Evolutionary conservation across 2,329 filamentous ascomycete species (phyloP).

Genomic region (Fusarium mexicanum): DNA sequence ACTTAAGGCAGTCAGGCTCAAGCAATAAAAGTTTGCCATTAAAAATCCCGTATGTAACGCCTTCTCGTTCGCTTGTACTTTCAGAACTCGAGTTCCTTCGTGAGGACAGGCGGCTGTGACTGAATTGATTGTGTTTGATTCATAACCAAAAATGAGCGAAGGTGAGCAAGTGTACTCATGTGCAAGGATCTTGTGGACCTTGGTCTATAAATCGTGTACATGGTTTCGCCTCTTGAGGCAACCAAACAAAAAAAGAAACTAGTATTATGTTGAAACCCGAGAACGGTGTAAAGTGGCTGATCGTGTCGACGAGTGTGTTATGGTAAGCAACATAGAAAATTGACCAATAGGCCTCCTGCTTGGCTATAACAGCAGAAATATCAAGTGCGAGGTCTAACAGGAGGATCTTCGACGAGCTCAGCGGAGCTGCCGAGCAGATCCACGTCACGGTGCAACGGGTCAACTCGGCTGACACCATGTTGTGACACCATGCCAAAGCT

Average conservation of each 20-base stretch:
- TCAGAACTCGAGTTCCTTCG: constrained; percentile 16
- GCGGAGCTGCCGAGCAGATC: constrained; percentile 64
- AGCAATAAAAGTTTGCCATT: constrained; percentile 4
- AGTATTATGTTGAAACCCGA: constrained; percentile 23
- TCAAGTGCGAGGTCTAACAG: constrained; percentile 37
- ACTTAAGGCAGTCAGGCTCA: not conserved
- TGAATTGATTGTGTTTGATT: constrained; percentile 6
- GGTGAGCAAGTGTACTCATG: constrained; percentile 19
- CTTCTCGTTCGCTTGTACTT: constrained; percentile 27
- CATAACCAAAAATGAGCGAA: constrained; percentile 14
- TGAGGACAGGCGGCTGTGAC: constrained; percentile 20
- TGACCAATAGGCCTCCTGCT: not conserved
- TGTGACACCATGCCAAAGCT: constrained; percentile 67
- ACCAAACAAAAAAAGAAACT: constrained; percentile 23
- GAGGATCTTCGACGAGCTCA: constrained; percentile 63
- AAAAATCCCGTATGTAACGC: constrained; percentile 31
- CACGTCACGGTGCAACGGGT: constrained; percentile 55
- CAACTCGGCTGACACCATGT: constrained; percentile 65
- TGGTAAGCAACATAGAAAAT: not conserved
- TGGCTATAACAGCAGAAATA: not conserved
- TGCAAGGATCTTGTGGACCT: constrained; percentile 25
- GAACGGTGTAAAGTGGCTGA: not conserved
- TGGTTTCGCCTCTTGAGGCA: constrained; percentile 5
- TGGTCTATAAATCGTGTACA: constrained; percentile 43
- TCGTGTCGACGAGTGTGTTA: not conserved